Conservation (phyloP, 1,139 yeast genomes). For the Waltiozyma sp. region DNA sequence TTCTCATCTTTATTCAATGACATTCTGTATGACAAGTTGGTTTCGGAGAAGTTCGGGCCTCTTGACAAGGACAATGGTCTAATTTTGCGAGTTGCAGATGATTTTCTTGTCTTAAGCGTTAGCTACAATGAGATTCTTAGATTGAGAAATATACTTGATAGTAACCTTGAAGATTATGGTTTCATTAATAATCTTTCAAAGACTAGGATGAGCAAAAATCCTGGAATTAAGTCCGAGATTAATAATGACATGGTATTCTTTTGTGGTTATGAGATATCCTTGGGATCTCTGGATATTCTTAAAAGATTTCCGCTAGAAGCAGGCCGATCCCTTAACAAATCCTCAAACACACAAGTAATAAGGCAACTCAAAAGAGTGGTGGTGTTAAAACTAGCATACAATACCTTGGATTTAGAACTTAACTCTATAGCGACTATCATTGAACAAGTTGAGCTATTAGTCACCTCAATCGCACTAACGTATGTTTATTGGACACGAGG, state of each 20-base stretch:
- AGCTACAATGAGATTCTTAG: slow-evolving; percentile 17
- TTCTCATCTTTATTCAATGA: slow-evolving; percentile 72
- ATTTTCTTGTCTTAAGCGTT: slow-evolving; percentile 60
- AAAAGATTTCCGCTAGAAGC: slow-evolving; percentile 15
- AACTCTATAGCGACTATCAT: background rate
- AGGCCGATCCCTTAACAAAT: slow-evolving; percentile 4
- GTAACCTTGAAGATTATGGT: slow-evolving; percentile 44
- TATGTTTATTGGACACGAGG: background rate
- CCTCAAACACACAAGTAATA: slow-evolving; percentile 16
- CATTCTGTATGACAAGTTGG: slow-evolving; percentile 55
- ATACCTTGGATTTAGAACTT: slow-evolving; percentile 11
- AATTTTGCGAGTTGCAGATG: slow-evolving; percentile 71
- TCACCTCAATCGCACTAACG: background rate
- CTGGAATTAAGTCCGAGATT: background rate
- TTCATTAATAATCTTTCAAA: slow-evolving; percentile 49
- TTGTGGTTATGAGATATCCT: slow-evolving; percentile 20
- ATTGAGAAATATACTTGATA: slow-evolving; percentile 20
- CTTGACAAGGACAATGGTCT: slow-evolving; percentile 22
- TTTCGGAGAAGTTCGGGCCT: slow-evolving; percentile 31
- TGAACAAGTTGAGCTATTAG: background rate
- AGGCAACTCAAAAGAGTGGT: slow-evolving; percentile 9
- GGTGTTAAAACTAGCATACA: slow-evolving; percentile 18
- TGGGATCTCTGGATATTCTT: slow-evolving; percentile 17
- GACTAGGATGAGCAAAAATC: slow-evolving; percentile 21
- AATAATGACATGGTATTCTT: slow-evolving; percentile 5